phyloP scores from a whole-genome alignment of 352 stramenopile genomes.

The Phytophthora podocarpi region DNA sequence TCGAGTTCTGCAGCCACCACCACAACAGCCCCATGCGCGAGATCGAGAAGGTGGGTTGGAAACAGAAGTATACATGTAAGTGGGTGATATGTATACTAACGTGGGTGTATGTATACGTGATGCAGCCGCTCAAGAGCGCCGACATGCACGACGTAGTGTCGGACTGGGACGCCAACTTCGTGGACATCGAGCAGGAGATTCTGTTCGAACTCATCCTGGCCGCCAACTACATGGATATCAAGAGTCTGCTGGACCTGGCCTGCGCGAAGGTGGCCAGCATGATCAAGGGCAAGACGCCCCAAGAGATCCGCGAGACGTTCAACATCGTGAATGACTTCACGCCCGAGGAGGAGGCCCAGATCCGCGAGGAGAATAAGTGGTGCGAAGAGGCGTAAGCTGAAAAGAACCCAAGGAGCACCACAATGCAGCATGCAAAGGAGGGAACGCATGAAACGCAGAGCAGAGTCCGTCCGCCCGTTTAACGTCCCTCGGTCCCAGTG shows the following conservation, averaged over 20 bases:
- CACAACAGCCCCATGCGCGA: conserved; percentile 98
- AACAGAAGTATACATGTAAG: not conserved
- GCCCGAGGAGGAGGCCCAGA: conserved; percentile 98
- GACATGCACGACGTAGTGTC: conserved; percentile 99
- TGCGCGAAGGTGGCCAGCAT: conserved; percentile 94
- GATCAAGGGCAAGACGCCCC: conserved; percentile 97
- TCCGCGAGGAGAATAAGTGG: conserved; percentile 99
- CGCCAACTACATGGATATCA: conserved; percentile 99
- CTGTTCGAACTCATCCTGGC: conserved; percentile 99
- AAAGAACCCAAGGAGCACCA: not conserved
- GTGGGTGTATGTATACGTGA: not conserved
- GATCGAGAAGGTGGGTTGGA: conserved; percentile 95
- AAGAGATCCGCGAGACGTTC: conserved; percentile 99
- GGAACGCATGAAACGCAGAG: not conserved
- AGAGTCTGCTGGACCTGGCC: conserved; percentile 92
- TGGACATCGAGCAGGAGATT: conserved; percentile 98
- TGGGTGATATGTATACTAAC: not conserved
- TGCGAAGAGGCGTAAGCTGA: conserved; percentile 96
- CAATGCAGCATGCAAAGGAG: not conserved
- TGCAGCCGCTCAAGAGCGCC: conserved; percentile 95
- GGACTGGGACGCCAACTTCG: conserved; percentile 99
- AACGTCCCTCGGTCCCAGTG: not conserved
- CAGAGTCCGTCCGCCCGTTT: not conserved
- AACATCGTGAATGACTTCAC: conserved; percentile 99
- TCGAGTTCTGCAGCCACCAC: conserved; percentile 96